Conservation (phyloP, 148 eudicot species). For the Selenicereus undatus region DNA sequence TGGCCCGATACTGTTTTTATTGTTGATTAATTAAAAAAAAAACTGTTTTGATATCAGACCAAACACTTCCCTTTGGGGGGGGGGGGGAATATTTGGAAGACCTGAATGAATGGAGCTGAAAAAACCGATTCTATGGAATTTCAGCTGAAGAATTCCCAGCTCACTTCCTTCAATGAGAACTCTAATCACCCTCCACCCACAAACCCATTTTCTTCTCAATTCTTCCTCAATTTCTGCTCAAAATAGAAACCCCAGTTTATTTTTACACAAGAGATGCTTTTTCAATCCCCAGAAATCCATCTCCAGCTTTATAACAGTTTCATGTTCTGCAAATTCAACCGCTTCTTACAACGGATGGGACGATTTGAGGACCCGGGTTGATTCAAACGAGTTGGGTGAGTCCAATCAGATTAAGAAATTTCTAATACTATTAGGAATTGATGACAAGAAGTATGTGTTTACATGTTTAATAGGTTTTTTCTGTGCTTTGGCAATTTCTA, state of each 20-base stretch:
- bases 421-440: conserved; percentile 52
- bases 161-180: conserved; percentile 41
- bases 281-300: conserved; percentile 20
- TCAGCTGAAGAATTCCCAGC: conserved; percentile 16
- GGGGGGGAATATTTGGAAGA: not conserved
- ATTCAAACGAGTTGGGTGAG: conserved; percentile 48
- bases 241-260: conserved; percentile 15
- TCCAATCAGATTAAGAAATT: conserved; percentile 48
- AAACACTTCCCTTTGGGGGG: not conserved
- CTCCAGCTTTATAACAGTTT: conserved; percentile 26
- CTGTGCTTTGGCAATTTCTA: conserved; percentile 85
- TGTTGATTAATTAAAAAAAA: too few species aligned
- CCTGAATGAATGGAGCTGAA: not conserved
- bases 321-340: conserved; percentile 30
- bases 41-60: not conserved
- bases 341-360: conserved; percentile 70
- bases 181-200: conserved; percentile 36
- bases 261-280: conserved; percentile 24
- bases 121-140: conserved; percentile 12
- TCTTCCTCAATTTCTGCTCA: conserved; percentile 12
- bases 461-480: conserved; percentile 74
- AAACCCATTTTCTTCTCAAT: conserved; percentile 20
- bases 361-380: conserved; percentile 36
- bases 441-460: conserved; percentile 62
- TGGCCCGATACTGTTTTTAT: too few species aligned